Base-by-base conservation (phyloP, 306 rosid species). In the Quercus robur region DNA sequence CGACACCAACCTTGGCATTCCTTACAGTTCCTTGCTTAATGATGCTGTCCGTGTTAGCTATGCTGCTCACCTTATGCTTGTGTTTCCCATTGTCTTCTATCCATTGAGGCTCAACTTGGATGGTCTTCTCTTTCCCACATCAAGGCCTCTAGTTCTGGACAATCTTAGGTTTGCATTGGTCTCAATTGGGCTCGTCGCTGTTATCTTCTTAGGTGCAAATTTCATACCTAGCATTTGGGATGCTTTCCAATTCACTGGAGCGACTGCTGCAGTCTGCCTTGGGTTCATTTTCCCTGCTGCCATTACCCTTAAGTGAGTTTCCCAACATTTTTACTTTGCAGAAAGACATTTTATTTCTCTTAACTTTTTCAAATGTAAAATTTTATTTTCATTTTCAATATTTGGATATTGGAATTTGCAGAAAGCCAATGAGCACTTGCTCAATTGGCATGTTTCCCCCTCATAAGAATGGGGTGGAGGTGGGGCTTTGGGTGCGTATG, bases 51-150 rank as follows among this genome's bases (percentile, higher is more conserved):
- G 98, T 35, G 85, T 89, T 17, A 90, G 95, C 88, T 94, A 94
- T 77, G 97, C 92, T 28, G 98, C 94, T n/a, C 98, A 94, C 76
- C 97, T 94, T 56, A 80, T 94, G 87, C 97, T 94, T 73, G 98
- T 94, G 28, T 91, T 94, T 75, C 97, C 98, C 1, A 87, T 94
- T 26, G 95, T 94, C 77, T 94, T 94, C 82, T 90, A 73, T 78
- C 91, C 95, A 2, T 80, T 94, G 59, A 75, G 98, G 62, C 81
- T 91, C 90, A 94, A 91, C 81, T 70, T 94, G 77, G 98, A 94
- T 44, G 94, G 91, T 57, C 95, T 91, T 59, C 21, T 94, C 73
- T 94, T 91, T 82, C 73, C 98, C 66, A 78, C 91, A 26, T 79
- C 94, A 46, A 89, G 88, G 78, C 91, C 94, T 33, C 81, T 94